phyloP scores from a whole-genome alignment of 1,284 basidiomycete species.

The Ceratobasidium sp. region DNA sequence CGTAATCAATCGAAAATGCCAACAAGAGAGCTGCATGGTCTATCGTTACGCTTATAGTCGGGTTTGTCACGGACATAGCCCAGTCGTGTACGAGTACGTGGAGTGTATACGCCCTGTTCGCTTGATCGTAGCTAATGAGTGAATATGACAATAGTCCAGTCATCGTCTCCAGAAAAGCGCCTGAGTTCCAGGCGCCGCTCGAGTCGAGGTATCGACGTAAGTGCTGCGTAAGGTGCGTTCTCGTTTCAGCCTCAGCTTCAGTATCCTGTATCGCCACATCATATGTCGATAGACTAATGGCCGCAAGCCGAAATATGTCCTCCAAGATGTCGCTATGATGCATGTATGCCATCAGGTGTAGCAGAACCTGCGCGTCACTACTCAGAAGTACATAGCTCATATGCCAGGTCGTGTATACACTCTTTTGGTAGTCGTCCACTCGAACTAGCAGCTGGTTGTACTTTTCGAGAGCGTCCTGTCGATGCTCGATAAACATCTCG shows the following conservation, averaged over 20 bases:
- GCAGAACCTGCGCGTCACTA: not conserved
- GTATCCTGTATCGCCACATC: not conserved
- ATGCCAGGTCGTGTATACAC: slow-evolving; percentile 2
- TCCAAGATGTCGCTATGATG: not conserved
- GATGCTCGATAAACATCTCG: not conserved
- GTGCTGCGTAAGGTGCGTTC: not conserved
- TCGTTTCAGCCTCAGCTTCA: not conserved
- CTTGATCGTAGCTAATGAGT: slow-evolving; percentile 1
- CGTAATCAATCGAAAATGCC: not conserved
- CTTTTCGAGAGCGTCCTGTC: not conserved
- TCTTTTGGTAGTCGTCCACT: not conserved
- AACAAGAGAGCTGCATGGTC: not conserved
- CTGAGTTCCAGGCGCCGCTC: not conserved
- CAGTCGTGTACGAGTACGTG: slow-evolving; percentile 19
- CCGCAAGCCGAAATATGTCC: slow-evolving; percentile 1
- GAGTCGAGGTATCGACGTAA: not conserved
- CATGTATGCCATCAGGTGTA: slow-evolving; percentile 1
- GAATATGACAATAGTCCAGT: slow-evolving; percentile 6
- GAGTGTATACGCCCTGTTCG: not conserved
- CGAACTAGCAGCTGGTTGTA: not conserved
- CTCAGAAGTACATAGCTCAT: not conserved
- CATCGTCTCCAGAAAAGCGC: not conserved
- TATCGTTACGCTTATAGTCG: not conserved
- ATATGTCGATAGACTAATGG: too few relatives aligned
- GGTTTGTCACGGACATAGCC: not conserved